These are phyloP conservation scores for Albatrellus sp. DNA, from an alignment of 1,284 basidiomycete species.

Conservation along the genomic window DNA sequence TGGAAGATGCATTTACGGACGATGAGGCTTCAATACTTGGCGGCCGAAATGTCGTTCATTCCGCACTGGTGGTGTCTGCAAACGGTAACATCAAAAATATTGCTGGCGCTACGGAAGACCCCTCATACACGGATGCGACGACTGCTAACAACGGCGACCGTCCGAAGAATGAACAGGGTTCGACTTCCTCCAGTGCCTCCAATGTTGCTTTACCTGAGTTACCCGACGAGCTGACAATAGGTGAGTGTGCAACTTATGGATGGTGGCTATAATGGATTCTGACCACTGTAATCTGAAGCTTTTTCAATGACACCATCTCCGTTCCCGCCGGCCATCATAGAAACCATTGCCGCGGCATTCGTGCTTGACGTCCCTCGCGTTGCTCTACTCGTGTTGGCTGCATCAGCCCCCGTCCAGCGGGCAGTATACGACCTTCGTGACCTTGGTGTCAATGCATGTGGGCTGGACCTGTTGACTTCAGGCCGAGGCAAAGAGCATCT, in stretches of 20 bases:
- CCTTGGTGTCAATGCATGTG: slow-evolving; percentile 56
- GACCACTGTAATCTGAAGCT: slow-evolving; percentile 21
- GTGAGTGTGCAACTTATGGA: slow-evolving; percentile 6
- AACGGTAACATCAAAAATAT: slow-evolving; percentile 40
- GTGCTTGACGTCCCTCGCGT: slow-evolving; percentile 59
- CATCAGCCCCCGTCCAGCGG: slow-evolving; percentile 42
- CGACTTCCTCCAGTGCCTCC: background rate
- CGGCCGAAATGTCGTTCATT: slow-evolving; percentile 34
- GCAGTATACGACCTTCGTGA: slow-evolving; percentile 49
- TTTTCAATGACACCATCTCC: slow-evolving; percentile 32
- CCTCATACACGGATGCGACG: slow-evolving; percentile 1
- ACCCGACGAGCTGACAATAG: slow-evolving; percentile 1
- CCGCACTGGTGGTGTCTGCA: slow-evolving; percentile 47
- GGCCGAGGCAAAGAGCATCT: slow-evolving; percentile 31
- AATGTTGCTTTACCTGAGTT: slow-evolving; percentile 1
- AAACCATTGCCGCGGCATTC: slow-evolving; percentile 57
- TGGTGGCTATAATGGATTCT: background rate
- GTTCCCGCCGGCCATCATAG: slow-evolving; percentile 41
- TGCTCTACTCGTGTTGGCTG: slow-evolving; percentile 54
- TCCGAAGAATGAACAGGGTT: slow-evolving; percentile 1
- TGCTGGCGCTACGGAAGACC: slow-evolving; percentile 15
- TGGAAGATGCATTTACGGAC: slow-evolving; percentile 6
- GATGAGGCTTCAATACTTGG: slow-evolving; percentile 16
- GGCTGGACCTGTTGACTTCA: slow-evolving; percentile 36
- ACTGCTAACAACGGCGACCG: too few relatives aligned